These are phyloP conservation scores for Globisporangium rhizosaccharum DNA, from an alignment of 352 stramenopile species.

Conservation along the genomic window DNA sequence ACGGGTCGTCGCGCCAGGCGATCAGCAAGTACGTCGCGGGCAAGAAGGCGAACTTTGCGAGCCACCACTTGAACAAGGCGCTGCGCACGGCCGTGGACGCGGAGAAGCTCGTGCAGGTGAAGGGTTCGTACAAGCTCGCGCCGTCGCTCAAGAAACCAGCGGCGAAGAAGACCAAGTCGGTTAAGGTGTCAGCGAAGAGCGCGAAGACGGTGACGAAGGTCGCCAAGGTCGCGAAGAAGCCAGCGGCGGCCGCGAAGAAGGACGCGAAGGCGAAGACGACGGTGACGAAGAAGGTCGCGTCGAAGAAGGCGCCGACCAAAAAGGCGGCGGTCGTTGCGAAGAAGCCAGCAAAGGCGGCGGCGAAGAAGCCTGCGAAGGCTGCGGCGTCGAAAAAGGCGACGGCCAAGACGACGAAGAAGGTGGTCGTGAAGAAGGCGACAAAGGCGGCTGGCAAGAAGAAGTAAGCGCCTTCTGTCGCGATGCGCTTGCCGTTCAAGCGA, in stretches of 20 bases:
- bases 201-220: slow-evolving; percentile 43
- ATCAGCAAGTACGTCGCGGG: slow-evolving; percentile 88
- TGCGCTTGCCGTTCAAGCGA: background rate
- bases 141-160: slow-evolving; percentile 60
- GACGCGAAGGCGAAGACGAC: slow-evolving; percentile 20
- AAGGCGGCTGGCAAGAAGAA: slow-evolving; percentile 34
- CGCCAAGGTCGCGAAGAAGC: slow-evolving; percentile 50
- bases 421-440: slow-evolving; percentile 20
- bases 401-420: slow-evolving; percentile 29
- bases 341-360: slow-evolving; percentile 34
- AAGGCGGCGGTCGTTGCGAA: slow-evolving; percentile 37
- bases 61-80: slow-evolving; percentile 85
- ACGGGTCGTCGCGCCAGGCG: slow-evolving; percentile 86
- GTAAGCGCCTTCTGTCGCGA: slow-evolving; percentile 20
- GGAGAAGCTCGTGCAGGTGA: slow-evolving; percentile 85
- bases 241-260: slow-evolving; percentile 27
- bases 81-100: slow-evolving; percentile 85
- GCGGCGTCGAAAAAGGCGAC: slow-evolving; percentile 36
- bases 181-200: slow-evolving; percentile 56
- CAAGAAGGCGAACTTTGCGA: slow-evolving; percentile 80
- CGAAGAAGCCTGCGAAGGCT: slow-evolving; percentile 29
- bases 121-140: slow-evolving; percentile 82
- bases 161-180: slow-evolving; percentile 48
- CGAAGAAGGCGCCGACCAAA: slow-evolving; percentile 64
- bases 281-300: slow-evolving; percentile 52